These are phyloP conservation scores for Arctium lappa DNA, from an alignment of 129 eudicot genomes.

Conservation along the genomic window DNA sequence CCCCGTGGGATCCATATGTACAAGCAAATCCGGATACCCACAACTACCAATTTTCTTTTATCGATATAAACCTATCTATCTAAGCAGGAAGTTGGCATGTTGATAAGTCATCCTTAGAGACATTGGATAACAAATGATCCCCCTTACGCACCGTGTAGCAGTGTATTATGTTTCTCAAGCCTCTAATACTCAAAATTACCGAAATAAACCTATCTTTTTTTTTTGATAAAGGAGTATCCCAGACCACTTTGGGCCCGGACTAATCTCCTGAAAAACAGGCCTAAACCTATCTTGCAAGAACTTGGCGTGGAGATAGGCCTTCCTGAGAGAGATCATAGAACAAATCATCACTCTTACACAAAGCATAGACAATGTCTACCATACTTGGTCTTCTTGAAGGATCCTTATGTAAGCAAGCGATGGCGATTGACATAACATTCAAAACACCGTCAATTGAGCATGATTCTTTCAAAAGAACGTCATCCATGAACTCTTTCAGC, in stretches of 20 bases:
- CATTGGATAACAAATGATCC: not conserved
- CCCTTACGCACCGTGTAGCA: not conserved
- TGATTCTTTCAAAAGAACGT: constrained; percentile 34
- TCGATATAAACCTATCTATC: not conserved
- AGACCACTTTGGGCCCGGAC: no score
- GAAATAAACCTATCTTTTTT: constrained; percentile 31
- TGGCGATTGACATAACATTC: constrained; percentile 61
- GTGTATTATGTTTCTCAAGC: not conserved
- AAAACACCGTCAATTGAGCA: constrained; percentile 47
- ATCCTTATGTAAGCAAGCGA: constrained; percentile 72
- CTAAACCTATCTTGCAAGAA: constrained; percentile 49
- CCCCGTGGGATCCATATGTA: not conserved
- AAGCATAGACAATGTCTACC: constrained; percentile 88
- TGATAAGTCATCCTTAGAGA: not conserved
- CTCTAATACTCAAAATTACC: not conserved
- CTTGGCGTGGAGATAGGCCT: constrained; percentile 47
- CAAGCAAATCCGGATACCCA: not conserved
- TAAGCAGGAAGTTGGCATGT: not conserved
- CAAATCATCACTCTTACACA: constrained; percentile 78
- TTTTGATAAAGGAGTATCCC: no score
- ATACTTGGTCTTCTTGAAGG: constrained; percentile 69
- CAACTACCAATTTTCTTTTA: not conserved
- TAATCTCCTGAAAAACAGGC: no score
- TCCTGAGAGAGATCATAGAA: constrained; percentile 63
- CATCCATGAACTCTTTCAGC: constrained; percentile 61